A percentile compares a stretch with the other conserved stretches of the same genome.
Conservation (phyloP, 805 yeast species). For the Teunomyces atbi region DNA sequence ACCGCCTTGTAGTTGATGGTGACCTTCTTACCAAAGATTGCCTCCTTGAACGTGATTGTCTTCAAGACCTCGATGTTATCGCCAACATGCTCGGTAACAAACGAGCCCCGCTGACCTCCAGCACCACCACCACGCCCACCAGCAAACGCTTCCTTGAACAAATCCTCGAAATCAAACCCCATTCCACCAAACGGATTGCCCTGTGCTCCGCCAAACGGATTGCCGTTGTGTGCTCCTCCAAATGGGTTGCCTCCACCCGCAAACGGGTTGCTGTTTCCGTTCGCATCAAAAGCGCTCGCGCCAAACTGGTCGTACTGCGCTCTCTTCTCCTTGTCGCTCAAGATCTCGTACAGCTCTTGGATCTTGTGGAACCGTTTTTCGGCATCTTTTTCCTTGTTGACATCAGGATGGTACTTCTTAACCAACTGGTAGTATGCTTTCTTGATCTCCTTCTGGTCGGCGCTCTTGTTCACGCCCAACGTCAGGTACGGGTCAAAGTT, state of each 20-base stretch:
- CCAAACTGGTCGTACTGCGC: constrained; percentile 92
- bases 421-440: constrained; percentile 93
- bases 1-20: constrained; percentile 69
- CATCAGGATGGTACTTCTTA: constrained; percentile 94
- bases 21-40: constrained; percentile 73
- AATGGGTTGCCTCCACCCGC: constrained; percentile 33
- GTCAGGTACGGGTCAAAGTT: constrained; percentile 78
- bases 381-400: constrained; percentile 86
- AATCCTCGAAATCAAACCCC: constrained; percentile 47
- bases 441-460: constrained; percentile 83
- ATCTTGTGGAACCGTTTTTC: constrained; percentile 88
- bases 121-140: constrained; percentile 31
- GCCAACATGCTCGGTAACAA: constrained; percentile 79
- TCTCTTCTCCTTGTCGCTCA: constrained; percentile 81
- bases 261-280: constrained; percentile 50
- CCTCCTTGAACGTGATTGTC: constrained; percentile 77
- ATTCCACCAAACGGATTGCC: constrained; percentile 53
- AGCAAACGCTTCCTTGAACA: constrained; percentile 50
- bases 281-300: constrained; percentile 72
- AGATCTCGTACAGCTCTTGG: constrained; percentile 91
- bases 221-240: constrained; percentile 33
- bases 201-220: constrained; percentile 30
- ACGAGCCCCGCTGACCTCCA: constrained; percentile 42
- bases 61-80: constrained; percentile 82
- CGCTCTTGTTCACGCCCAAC: constrained; percentile 71